phyloP scores from a whole-genome alignment of 768 basidiomycete species.

The Pisolithus marmoratus region DNA sequence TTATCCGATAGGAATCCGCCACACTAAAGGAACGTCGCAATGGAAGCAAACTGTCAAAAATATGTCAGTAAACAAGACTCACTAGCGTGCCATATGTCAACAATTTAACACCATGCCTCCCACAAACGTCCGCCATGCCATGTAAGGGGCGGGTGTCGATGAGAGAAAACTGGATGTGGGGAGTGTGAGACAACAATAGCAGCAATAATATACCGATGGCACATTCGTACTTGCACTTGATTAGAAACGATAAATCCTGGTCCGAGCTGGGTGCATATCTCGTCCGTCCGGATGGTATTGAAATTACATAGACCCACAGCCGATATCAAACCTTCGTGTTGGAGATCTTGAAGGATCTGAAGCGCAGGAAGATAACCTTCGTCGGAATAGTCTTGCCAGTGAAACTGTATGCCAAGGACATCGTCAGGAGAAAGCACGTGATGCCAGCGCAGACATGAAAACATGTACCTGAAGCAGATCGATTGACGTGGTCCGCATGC shows the following conservation, averaged over 20 bases:
- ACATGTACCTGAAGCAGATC: constrained; percentile 65
- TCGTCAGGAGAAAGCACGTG: not conserved
- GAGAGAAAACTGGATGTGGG: constrained; percentile 58
- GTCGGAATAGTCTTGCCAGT: constrained; percentile 69
- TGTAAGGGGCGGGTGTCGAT: constrained; percentile 75
- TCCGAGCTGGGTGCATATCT: constrained; percentile 73
- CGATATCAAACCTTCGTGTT: constrained; percentile 51
- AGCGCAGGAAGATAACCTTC: constrained; percentile 43
- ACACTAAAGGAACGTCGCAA: constrained; percentile 47
- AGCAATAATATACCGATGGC: not conserved
- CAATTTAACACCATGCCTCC: constrained; percentile 65
- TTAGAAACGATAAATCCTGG: constrained; percentile 72
- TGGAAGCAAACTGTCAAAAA: constrained; percentile 1
- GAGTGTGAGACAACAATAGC: constrained; percentile 5
- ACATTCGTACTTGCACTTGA: constrained; percentile 62
- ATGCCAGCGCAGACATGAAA: constrained; percentile 4
- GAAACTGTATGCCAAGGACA: constrained; percentile 44
- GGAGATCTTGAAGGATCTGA: constrained; percentile 54
- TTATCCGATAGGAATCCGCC: constrained; percentile 77
- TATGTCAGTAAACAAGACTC: constrained; percentile 19
- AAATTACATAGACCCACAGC: constrained; percentile 79
- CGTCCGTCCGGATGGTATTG: constrained; percentile 66
- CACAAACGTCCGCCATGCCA: constrained; percentile 72
- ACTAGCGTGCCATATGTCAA: constrained; percentile 82
- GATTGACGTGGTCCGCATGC: constrained; percentile 53